Evolutionary conservation across 1,139 yeast species (phyloP).

Genomic region (Hyphopichia wangnamkhiaoensis): DNA sequence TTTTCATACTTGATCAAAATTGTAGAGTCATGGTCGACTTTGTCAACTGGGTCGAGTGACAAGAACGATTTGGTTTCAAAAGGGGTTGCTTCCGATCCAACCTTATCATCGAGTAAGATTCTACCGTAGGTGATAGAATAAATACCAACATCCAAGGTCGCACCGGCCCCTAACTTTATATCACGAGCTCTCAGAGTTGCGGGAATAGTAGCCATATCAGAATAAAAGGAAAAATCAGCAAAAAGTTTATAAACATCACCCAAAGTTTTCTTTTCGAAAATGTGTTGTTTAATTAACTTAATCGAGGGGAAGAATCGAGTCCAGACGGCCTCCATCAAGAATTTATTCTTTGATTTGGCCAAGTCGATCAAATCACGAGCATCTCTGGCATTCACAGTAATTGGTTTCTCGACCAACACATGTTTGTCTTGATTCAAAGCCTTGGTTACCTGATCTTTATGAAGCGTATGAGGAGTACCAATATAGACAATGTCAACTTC

Average conservation of each 20-base stretch:
- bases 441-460: constrained; percentile 48
- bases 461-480: constrained; percentile 61
- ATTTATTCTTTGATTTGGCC: constrained; percentile 47
- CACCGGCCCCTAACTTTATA: constrained; percentile 58
- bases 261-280: constrained; percentile 46
- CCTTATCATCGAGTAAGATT: constrained; percentile 36
- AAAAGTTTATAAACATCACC: constrained; percentile 48
- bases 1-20: constrained; percentile 32
- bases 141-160: constrained; percentile 60
- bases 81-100: constrained; percentile 25
- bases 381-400: constrained; percentile 53
- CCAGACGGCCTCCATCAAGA: constrained; percentile 69
- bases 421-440: constrained; percentile 55
- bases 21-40: constrained; percentile 39
- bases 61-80: constrained; percentile 33
- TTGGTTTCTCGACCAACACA: constrained; percentile 64
- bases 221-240: constrained; percentile 41
- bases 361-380: constrained; percentile 43
- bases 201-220: constrained; percentile 28
- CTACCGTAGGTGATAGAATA: constrained; percentile 55
- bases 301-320: constrained; percentile 61
- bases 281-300: constrained; percentile 33
- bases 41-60: constrained; percentile 30
- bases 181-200: constrained; percentile 35
- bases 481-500: constrained; percentile 56